Percentiles rank a stretch among this genome's conserved stretches.
These are phyloP conservation scores for Sporodiniella umbellata DNA, from an alignment of 371 early-diverging fungal species.

Conservation along the genomic window DNA sequence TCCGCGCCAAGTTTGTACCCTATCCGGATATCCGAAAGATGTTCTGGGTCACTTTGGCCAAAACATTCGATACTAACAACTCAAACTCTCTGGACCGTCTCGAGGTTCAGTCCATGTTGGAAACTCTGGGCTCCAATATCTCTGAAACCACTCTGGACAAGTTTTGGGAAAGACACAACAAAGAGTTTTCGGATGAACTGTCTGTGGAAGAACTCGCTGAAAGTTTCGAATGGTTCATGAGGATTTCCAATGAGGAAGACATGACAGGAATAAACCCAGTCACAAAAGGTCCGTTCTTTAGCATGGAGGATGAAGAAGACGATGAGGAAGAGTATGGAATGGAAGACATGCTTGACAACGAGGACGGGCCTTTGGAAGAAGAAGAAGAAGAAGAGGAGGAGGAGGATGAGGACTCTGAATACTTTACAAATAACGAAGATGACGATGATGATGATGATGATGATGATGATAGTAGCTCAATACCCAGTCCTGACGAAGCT, in stretches of 20 bases:
- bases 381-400: constrained; percentile 7
- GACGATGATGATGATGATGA: constrained; percentile 16
- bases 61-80: constrained; percentile 60
- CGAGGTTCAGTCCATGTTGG: constrained; percentile 74
- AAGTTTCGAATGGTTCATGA: constrained; percentile 56
- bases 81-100: constrained; percentile 53
- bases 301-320: background rate
- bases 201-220: constrained; percentile 64
- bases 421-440: constrained; percentile 9
- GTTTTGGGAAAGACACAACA: constrained; percentile 59
- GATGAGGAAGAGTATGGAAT: constrained; percentile 2
- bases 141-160: constrained; percentile 63
- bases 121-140: constrained; percentile 70
- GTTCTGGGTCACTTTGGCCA: constrained; percentile 72
- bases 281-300: constrained; percentile 7
- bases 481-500: constrained; percentile 19
- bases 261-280: constrained; percentile 20
- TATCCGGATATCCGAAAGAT: constrained; percentile 63
- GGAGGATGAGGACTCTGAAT: background rate
- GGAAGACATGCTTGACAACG: constrained; percentile 2
- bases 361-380: constrained; percentile 1
- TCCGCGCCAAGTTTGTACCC: constrained; percentile 64
- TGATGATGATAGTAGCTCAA: background rate
- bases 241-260: constrained; percentile 9
- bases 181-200: constrained; percentile 61